phyloP scores from a whole-genome alignment of 495 filamentous ascomycete genomes.

The Penicillium diatomitis region DNA sequence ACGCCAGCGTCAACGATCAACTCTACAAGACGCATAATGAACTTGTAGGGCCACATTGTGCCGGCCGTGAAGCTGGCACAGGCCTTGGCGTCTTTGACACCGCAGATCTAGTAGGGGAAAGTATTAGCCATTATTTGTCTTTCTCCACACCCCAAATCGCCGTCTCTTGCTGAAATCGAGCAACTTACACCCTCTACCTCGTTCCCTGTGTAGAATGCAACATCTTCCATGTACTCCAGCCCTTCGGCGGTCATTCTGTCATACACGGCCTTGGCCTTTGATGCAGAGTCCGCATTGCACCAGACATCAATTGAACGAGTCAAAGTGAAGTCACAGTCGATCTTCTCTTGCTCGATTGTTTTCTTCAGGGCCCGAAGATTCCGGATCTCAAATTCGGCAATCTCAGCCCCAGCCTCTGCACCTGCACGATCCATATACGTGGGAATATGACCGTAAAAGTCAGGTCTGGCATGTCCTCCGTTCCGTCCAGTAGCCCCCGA shows the following conservation, averaged over 20 bases:
- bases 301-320: constrained; percentile 29
- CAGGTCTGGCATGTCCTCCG: constrained; percentile 27
- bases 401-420: constrained; percentile 10
- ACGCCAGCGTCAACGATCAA: constrained; percentile 42
- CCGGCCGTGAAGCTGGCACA: constrained; percentile 40
- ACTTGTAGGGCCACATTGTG: constrained; percentile 56
- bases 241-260: constrained; percentile 13
- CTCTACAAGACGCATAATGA: constrained; percentile 51
- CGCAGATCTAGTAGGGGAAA: constrained; percentile 10
- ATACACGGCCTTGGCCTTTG: constrained; percentile 20
- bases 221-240: constrained; percentile 24
- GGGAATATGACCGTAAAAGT: constrained; percentile 25
- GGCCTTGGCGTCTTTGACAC: constrained; percentile 25
- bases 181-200: constrained; percentile 21
- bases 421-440: constrained; percentile 18
- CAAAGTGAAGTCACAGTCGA: constrained; percentile 34
- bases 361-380: constrained; percentile 24
- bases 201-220: constrained; percentile 18
- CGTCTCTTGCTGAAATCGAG: no score
- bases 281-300: constrained; percentile 21
- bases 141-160: no score
- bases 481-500: constrained; percentile 35
- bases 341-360: constrained; percentile 24
- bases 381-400: constrained; percentile 24
- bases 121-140: background rate